Percentiles rank a stretch among this genome's conserved stretches.
These are phyloP conservation scores for Cladosporium phlei DNA, from an alignment of 2,329 filamentous ascomycete genomes.

Conservation along the genomic window DNA sequence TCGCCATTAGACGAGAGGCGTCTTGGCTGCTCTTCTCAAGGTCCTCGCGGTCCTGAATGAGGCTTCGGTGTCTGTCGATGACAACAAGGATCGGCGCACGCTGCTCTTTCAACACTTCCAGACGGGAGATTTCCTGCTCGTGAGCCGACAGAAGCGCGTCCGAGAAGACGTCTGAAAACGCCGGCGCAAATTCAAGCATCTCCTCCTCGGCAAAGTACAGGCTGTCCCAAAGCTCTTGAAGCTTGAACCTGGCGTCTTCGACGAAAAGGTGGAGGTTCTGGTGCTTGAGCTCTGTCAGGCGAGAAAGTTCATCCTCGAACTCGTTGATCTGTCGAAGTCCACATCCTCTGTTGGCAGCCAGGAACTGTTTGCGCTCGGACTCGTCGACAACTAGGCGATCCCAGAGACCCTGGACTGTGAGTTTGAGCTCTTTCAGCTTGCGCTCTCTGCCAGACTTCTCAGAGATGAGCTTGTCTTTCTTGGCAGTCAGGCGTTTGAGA, in stretches of 20 bases:
- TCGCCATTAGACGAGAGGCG: constrained; percentile 84
- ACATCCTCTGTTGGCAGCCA: constrained; percentile 83
- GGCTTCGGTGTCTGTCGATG: constrained; percentile 74
- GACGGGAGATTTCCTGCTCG: constrained; percentile 78
- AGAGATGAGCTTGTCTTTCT: constrained; percentile 75
- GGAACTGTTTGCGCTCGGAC: constrained; percentile 75
- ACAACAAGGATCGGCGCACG: constrained; percentile 76
- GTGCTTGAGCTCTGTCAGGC: constrained; percentile 86
- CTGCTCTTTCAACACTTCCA: constrained; percentile 80
- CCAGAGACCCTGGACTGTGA: constrained; percentile 82
- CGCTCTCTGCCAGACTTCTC: constrained; percentile 85
- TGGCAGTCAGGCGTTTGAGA: constrained; percentile 63
- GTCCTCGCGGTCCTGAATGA: constrained; percentile 82
- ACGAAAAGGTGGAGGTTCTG: constrained; percentile 95
- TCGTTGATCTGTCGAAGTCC: constrained; percentile 91
- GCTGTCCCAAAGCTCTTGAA: constrained; percentile 92
- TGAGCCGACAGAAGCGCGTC: constrained; percentile 93
- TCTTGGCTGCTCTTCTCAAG: constrained; percentile 89
- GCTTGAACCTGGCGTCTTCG: constrained; percentile 81
- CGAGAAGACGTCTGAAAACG: constrained; percentile 87
- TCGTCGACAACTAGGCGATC: constrained; percentile 80
- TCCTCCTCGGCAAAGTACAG: constrained; percentile 96
- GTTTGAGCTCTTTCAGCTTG: constrained; percentile 68
- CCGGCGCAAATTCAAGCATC: constrained; percentile 96
- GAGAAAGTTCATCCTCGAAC: constrained; percentile 82